A percentile compares a stretch with the other conserved stretches of the same genome.
Evolutionary conservation across 2,329 filamentous ascomycete species (phyloP).

Genomic region (Chaetomiaceae sp.): DNA sequence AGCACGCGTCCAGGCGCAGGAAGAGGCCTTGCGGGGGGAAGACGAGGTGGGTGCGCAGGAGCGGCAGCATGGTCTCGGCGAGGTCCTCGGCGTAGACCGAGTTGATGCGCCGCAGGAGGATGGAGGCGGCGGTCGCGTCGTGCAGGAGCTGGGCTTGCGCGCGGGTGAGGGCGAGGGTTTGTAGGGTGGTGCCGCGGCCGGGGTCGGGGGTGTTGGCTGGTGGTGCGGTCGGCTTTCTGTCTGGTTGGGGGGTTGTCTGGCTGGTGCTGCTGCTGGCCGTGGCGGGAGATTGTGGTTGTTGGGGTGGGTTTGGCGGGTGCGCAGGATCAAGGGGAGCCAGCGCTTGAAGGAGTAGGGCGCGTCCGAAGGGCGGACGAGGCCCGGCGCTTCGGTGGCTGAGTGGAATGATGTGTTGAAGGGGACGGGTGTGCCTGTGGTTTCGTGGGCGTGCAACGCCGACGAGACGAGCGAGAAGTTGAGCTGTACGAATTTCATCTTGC

Average conservation of each 20-base stretch:
- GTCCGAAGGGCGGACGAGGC: conserved; percentile 27
- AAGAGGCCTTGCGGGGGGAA: conserved; percentile 36
- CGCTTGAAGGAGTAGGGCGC: conserved; percentile 34
- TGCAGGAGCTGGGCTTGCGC: conserved; percentile 29
- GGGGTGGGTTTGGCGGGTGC: conserved; percentile 24
- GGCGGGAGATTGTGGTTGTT: not conserved
- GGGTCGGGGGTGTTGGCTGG: no score
- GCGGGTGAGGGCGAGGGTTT: conserved; percentile 27
- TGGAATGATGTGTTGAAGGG: conserved; percentile 35
- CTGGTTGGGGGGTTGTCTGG: no score
- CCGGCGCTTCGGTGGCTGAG: conserved; percentile 27
- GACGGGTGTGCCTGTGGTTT: not conserved
- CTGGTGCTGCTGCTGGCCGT: conserved; percentile 16
- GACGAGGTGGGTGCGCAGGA: conserved; percentile 18
- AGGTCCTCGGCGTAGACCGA: conserved; percentile 30
- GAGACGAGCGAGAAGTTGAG: not conserved
- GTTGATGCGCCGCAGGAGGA: conserved; percentile 27
- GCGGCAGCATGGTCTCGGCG: conserved; percentile 26
- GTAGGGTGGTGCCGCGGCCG: conserved; percentile 18
- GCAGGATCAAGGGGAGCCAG: conserved; percentile 37
- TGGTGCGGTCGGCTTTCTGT: no score
- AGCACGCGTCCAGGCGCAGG: conserved; percentile 37
- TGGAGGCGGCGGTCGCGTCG: conserved; percentile 27
- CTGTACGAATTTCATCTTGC: conserved; percentile 3
- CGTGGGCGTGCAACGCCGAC: not conserved